These are phyloP conservation scores for Hypoxylon fragiforme DNA, from an alignment of 495 filamentous ascomycete species.

Conservation along the genomic window DNA sequence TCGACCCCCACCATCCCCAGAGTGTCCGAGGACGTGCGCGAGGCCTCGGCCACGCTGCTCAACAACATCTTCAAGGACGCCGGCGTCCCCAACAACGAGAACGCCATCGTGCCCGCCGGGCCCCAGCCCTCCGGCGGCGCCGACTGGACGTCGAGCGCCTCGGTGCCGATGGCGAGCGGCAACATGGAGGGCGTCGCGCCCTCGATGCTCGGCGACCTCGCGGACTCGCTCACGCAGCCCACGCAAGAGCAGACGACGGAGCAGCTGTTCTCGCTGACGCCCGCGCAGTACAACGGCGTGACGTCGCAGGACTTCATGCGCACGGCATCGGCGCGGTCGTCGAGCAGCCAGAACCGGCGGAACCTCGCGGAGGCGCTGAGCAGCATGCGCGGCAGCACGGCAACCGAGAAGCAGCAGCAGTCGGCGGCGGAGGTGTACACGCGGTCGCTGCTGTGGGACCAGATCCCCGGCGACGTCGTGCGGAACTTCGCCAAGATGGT, in stretches of 20 bases:
- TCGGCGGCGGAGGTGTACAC: conserved; percentile 87
- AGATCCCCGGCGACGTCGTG: conserved; percentile 88
- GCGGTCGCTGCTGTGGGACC: conserved; percentile 90
- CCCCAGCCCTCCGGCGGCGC: conserved; percentile 55
- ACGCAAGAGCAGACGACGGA: conserved; percentile 86
- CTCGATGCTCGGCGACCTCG: conserved; percentile 74
- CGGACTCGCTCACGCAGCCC: conserved; percentile 72
- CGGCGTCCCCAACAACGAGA: conserved; percentile 56
- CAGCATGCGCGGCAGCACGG: conserved; percentile 70
- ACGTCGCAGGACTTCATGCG: conserved; percentile 69
- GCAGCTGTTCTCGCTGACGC: conserved; percentile 81
- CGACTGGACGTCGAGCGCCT: conserved; percentile 49
- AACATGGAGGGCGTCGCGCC: conserved; percentile 58
- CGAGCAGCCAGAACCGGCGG: conserved; percentile 61
- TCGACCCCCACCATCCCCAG: conserved; percentile 72
- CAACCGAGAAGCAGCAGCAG: too few species aligned
- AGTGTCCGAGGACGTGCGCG: conserved; percentile 90
- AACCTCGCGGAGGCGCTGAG: conserved; percentile 84
- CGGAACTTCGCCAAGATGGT: conserved; percentile 91
- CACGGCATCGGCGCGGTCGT: conserved; percentile 49
- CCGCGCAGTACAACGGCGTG: conserved; percentile 87
- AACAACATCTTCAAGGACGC: conserved; percentile 85
- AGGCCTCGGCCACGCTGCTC: conserved; percentile 86
- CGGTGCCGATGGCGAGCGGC: conserved; percentile 55
- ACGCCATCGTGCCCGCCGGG: conserved; percentile 51